phyloP scores from a whole-genome alignment of 257 asterid genomes.

The Salvia hispanica region DNA sequence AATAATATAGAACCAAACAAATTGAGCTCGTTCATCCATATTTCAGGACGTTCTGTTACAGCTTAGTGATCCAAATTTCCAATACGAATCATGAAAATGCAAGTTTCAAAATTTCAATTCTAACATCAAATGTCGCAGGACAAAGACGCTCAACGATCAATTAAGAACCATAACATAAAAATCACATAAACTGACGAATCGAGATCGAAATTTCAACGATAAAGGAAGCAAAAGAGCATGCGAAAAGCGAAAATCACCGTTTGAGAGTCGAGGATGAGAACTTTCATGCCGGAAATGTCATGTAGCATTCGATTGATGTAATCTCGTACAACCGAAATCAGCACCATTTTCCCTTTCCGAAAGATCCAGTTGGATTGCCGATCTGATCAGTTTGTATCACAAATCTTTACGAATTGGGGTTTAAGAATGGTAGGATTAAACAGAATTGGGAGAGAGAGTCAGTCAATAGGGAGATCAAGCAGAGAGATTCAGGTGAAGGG shows the following conservation, averaged over 20 bases:
- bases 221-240: background rate
- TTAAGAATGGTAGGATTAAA: slow-evolving; percentile 35
- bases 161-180: slow-evolving; percentile 12
- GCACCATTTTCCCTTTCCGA: slow-evolving; percentile 52
- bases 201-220: background rate
- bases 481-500: slow-evolving; percentile 6
- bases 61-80: background rate
- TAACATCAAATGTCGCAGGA: slow-evolving; percentile 4
- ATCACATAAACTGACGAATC: background rate
- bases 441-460: slow-evolving; percentile 12
- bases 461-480: slow-evolving; percentile 26
- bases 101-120: background rate
- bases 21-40: slow-evolving; percentile 11
- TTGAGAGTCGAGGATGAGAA: slow-evolving; percentile 84
- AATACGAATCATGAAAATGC: background rate
- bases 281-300: slow-evolving; percentile 97
- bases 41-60: background rate
- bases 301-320: slow-evolving; percentile 87
- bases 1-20: background rate
- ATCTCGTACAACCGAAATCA: slow-evolving; percentile 68
- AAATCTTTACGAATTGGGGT: slow-evolving; percentile 30
- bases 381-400: slow-evolving; percentile 30
- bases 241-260: slow-evolving; percentile 51
- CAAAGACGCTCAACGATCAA: slow-evolving; percentile 16
- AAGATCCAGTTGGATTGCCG: slow-evolving; percentile 22